Percentiles rank a stretch among this genome's conserved stretches.
phyloP scores from a whole-genome alignment of 768 basidiomycete species.

The Lentinus tigrinus region DNA sequence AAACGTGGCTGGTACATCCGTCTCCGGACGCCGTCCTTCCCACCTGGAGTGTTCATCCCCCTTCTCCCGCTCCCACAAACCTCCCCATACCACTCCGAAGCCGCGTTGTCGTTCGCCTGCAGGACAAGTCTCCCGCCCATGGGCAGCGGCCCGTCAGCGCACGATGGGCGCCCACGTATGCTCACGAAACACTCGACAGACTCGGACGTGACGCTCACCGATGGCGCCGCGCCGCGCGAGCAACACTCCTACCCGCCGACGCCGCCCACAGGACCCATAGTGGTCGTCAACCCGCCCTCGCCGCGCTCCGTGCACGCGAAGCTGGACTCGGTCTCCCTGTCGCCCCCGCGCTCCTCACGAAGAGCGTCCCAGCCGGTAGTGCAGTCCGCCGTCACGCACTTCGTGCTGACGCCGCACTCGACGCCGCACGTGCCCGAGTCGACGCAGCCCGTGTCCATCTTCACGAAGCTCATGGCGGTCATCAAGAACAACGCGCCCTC shows the following conservation, averaged over 20 bases:
- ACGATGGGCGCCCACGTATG: slow-evolving; percentile 8
- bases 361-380: slow-evolving; percentile 2
- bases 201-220: slow-evolving; percentile 30
- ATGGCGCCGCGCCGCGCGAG: slow-evolving; percentile 4
- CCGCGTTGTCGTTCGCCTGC: slow-evolving; percentile 36
- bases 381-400: slow-evolving; percentile 24
- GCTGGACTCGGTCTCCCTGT: slow-evolving; percentile 27
- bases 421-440: slow-evolving; percentile 20
- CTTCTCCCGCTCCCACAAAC: slow-evolving; percentile 32
- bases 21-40: slow-evolving; percentile 68
- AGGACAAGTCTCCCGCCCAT: slow-evolving; percentile 27
- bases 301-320: slow-evolving; percentile 30
- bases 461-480: slow-evolving; percentile 29
- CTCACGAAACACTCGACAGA: slow-evolving; percentile 22
- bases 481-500: slow-evolving; percentile 40
- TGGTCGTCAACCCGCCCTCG: slow-evolving; percentile 28
- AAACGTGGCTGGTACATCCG: slow-evolving; percentile 86
- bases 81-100: slow-evolving; percentile 30
- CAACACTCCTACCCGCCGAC: slow-evolving; percentile 38
- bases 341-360: background rate
- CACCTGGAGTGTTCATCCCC: slow-evolving; percentile 43
- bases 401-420: slow-evolving; percentile 34
- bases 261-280: slow-evolving; percentile 28
- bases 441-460: slow-evolving; percentile 17
- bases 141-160: background rate